Evolutionary conservation across 495 filamentous ascomycete species (phyloP).

Genomic region (Aspergillus steynii): DNA sequence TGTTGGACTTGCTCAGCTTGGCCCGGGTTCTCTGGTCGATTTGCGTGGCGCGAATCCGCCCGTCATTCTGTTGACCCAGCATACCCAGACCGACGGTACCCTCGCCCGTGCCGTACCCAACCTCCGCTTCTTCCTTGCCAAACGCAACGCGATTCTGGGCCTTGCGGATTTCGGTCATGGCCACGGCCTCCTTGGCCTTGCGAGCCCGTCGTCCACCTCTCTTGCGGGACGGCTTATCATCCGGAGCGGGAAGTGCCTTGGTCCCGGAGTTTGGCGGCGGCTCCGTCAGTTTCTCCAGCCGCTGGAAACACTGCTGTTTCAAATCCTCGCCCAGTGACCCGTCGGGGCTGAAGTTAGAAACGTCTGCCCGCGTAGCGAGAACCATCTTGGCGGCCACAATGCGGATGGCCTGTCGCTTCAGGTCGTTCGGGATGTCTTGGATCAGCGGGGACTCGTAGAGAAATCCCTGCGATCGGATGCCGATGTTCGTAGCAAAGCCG

Average conservation of each 20-base stretch:
- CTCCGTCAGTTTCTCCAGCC: slow-evolving; percentile 91
- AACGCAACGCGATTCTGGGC: slow-evolving; percentile 96
- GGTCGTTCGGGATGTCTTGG: slow-evolving; percentile 74
- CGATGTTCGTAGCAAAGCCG: slow-evolving; percentile 91
- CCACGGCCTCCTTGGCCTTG: slow-evolving; percentile 94
- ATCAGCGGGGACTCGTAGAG: slow-evolving; percentile 90
- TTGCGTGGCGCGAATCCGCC: slow-evolving; percentile 80
- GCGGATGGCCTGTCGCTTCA: slow-evolving; percentile 93
- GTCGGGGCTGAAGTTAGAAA: slow-evolving; percentile 78
- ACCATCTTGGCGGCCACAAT: slow-evolving; percentile 93
- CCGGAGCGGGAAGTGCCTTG: slow-evolving; percentile 87
- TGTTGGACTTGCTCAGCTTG: slow-evolving; percentile 90
- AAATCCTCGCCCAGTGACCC: slow-evolving; percentile 85
- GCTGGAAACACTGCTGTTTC: slow-evolving; percentile 76
- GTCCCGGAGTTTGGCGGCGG: slow-evolving; percentile 88
- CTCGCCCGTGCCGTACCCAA: slow-evolving; percentile 87
- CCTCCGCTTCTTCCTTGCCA: slow-evolving; percentile 92
- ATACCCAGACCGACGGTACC: slow-evolving; percentile 88
- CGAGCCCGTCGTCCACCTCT: slow-evolving; percentile 88
- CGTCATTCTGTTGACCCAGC: slow-evolving; percentile 86
- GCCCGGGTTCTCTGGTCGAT: slow-evolving; percentile 92
- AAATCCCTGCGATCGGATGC: slow-evolving; percentile 89
- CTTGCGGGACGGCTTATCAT: slow-evolving; percentile 93
- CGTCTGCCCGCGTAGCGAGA: slow-evolving; percentile 85
- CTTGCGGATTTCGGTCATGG: slow-evolving; percentile 96